Conservation (phyloP, 768 basidiomycete genomes). For the Rhodotorula kratochvilovae region DNA sequence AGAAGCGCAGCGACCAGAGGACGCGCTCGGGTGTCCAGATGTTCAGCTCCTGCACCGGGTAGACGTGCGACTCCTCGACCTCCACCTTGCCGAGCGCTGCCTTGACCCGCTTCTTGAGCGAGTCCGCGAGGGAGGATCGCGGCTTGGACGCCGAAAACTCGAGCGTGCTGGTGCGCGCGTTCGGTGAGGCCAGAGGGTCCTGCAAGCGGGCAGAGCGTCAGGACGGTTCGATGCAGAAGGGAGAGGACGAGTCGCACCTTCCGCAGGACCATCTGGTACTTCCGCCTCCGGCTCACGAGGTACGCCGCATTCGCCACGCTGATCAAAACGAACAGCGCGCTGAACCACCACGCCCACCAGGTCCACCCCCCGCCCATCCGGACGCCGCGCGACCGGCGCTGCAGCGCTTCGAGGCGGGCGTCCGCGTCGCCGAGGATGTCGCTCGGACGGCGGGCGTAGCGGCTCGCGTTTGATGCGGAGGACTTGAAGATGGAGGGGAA, state of each 20-base stretch:
- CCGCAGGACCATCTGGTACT: slow-evolving; percentile 35
- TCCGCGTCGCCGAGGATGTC: slow-evolving; percentile 22
- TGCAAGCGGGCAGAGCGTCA: background rate
- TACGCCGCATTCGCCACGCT: slow-evolving; percentile 32
- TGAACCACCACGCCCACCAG: slow-evolving; percentile 13
- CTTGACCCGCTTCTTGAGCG: slow-evolving; percentile 7
- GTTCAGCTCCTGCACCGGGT: slow-evolving; percentile 35
- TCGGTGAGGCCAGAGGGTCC: slow-evolving; percentile 37
- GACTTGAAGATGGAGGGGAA: slow-evolving; percentile 3
- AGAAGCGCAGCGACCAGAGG: slow-evolving; percentile 32
- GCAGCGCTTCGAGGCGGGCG: slow-evolving; percentile 27
- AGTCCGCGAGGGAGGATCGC: background rate
- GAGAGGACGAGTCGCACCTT: slow-evolving; percentile 11
- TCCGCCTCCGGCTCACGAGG: slow-evolving; percentile 23
- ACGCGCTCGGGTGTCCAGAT: slow-evolving; percentile 40
- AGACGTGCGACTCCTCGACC: slow-evolving; percentile 10
- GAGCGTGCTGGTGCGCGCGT: slow-evolving; percentile 25
- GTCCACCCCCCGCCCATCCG: background rate
- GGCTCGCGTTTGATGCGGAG: background rate
- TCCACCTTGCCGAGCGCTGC: background rate
- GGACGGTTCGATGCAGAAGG: background rate
- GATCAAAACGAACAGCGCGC: slow-evolving; percentile 18
- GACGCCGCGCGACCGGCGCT: background rate
- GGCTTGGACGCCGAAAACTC: slow-evolving; percentile 20
- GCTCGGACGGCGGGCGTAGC: background rate